phyloP scores from a whole-genome alignment of 805 yeast genomes.

The Kregervanrija delftensis region DNA sequence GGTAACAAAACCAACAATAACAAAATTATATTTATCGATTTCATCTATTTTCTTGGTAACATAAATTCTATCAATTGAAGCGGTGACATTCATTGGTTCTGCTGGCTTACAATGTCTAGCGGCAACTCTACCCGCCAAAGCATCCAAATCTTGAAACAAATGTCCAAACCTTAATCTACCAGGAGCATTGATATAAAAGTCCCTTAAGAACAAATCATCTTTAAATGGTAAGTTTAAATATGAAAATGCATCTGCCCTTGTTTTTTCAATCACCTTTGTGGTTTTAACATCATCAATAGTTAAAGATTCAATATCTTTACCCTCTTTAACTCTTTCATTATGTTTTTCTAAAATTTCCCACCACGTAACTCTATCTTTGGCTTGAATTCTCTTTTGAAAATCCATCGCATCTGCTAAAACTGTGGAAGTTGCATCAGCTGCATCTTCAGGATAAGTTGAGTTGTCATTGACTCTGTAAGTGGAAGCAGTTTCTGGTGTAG shows the following conservation, averaged over 20 bases:
- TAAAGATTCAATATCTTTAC: slow-evolving; percentile 64
- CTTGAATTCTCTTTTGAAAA: slow-evolving; percentile 33
- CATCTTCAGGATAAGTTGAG: slow-evolving; percentile 42
- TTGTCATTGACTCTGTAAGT: slow-evolving; percentile 18
- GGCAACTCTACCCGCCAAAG: slow-evolving; percentile 90
- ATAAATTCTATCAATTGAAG: slow-evolving; percentile 86
- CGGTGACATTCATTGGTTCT: slow-evolving; percentile 92
- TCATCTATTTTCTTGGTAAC: slow-evolving; percentile 81
- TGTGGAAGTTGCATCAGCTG: slow-evolving; percentile 74
- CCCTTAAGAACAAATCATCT: slow-evolving; percentile 75
- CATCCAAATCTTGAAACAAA: slow-evolving; percentile 88
- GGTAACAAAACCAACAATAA: slow-evolving; percentile 84
- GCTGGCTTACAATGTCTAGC: slow-evolving; percentile 93
- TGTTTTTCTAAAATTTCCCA: slow-evolving; percentile 74
- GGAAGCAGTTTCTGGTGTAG: too few relatives aligned
- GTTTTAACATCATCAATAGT: slow-evolving; percentile 69
- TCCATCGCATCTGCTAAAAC: slow-evolving; percentile 55
- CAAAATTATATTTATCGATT: slow-evolving; percentile 64
- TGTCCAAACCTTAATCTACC: slow-evolving; percentile 93
- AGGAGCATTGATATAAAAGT: slow-evolving; percentile 80
- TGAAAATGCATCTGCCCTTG: slow-evolving; percentile 71
- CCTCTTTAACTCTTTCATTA: slow-evolving; percentile 61
- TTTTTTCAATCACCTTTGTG: slow-evolving; percentile 61
- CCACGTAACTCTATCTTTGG: slow-evolving; percentile 64
- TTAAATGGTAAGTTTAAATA: slow-evolving; percentile 73